phyloP scores from a whole-genome alignment of 2,329 filamentous ascomycete species.

The Colletotrichum caudatum region DNA sequence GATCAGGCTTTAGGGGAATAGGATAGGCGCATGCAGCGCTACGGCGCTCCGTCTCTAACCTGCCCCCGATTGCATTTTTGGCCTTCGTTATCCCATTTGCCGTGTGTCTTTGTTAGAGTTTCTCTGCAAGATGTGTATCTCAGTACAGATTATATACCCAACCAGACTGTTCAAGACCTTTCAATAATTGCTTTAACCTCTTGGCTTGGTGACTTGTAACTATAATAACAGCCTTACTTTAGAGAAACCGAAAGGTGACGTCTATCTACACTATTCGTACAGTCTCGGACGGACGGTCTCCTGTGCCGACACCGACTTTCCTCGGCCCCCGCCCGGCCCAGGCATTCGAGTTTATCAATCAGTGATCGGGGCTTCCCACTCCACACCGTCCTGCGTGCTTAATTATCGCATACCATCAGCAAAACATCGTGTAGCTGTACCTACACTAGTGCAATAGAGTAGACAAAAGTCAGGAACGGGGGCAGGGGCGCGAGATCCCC shows the following conservation, averaged over 20 bases:
- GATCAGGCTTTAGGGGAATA: not conserved
- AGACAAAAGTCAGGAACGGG: not conserved
- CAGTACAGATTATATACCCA: slow-evolving; percentile 35
- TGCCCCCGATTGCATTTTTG: not conserved
- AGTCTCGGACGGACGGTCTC: not conserved
- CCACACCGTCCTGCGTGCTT: not conserved
- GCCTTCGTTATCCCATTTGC: not conserved
- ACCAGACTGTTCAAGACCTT: not conserved
- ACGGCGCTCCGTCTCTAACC: slow-evolving; percentile 5
- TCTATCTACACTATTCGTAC: not conserved
- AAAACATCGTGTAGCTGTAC: not conserved
- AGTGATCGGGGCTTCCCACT: not conserved
- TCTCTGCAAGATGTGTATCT: not conserved
- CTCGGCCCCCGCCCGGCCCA: slow-evolving; percentile 12
- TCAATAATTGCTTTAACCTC: not conserved
- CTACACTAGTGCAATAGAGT: too few relatives aligned
- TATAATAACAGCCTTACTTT: not conserved
- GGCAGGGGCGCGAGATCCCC: not conserved
- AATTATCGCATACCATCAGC: slow-evolving; percentile 14
- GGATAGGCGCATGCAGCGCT: slow-evolving; percentile 18
- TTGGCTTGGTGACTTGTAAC: not conserved
- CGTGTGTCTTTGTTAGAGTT: slow-evolving; percentile 5
- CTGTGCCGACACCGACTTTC: slow-evolving; percentile 24
- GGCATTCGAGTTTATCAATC: slow-evolving; percentile 8
- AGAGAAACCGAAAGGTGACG: not conserved